Evolutionary conservation across 495 filamentous ascomycete species (phyloP).

Genomic region (Darksidea phi): DNA sequence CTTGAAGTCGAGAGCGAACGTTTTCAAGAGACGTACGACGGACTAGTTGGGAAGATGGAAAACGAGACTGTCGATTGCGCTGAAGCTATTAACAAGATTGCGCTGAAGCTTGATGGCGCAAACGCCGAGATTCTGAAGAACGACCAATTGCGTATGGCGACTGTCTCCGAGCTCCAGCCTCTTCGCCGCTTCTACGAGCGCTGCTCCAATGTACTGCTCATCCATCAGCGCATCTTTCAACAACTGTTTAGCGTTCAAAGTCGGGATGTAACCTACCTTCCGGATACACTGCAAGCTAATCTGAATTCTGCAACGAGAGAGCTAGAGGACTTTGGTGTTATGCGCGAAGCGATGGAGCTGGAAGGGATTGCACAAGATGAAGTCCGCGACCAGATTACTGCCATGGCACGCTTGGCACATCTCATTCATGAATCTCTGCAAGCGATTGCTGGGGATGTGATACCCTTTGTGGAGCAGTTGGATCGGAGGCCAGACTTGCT

Average conservation of each 20-base stretch:
- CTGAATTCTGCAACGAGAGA: not conserved
- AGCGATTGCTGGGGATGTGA: conserved; percentile 9
- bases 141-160: not conserved
- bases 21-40: not conserved
- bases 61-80: not conserved
- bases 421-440: not conserved
- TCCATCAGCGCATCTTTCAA: conserved; percentile 17
- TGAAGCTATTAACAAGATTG: not conserved
- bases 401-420: not conserved
- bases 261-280: not conserved
- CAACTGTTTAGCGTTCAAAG: conserved; percentile 42
- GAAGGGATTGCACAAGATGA: conserved; percentile 1
- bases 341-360: conserved; percentile 6
- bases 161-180: conserved; percentile 5
- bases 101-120: not conserved
- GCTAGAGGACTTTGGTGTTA: not conserved
- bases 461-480: not conserved
- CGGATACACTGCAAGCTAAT: not conserved
- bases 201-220: not conserved
- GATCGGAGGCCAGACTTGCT: conserved; percentile 5
- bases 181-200: conserved; percentile 2
- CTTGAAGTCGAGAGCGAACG: conserved; percentile 2
- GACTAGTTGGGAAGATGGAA: not conserved
- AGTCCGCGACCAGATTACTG: conserved; percentile 1
- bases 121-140: not conserved